Evolutionary conservation across 2,329 filamentous ascomycete genomes (phyloP).

Genomic region (Sclerotiophoma versabilis): DNA sequence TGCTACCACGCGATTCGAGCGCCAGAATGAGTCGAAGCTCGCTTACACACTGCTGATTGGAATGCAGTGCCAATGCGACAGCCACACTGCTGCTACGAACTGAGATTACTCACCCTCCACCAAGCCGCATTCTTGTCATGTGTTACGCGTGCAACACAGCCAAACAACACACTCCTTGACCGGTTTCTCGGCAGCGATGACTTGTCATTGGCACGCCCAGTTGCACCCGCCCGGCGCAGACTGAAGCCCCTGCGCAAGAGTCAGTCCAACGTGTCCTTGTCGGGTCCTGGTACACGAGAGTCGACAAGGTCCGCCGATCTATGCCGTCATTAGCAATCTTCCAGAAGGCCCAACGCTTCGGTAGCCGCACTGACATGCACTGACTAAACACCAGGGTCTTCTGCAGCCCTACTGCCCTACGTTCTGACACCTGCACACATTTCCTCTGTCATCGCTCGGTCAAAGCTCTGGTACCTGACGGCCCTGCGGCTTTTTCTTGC

Average conservation of each 20-base stretch:
- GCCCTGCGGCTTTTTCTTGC: slow-evolving; percentile 1
- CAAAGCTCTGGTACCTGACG: slow-evolving; percentile 9
- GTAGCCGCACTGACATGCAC: slow-evolving; percentile 14
- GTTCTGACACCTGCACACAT: neutral
- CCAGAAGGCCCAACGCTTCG: slow-evolving; percentile 20
- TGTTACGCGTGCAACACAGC: slow-evolving; percentile 2
- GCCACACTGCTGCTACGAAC: slow-evolving; percentile 6
- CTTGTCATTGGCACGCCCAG: neutral
- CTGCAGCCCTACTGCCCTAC: slow-evolving; percentile 22
- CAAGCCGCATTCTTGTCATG: slow-evolving; percentile 2
- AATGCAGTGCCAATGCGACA: slow-evolving; percentile 2
- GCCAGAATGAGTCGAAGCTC: slow-evolving; percentile 20
- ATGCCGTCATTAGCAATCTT: slow-evolving; percentile 21
- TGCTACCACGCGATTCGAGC: slow-evolving; percentile 15
- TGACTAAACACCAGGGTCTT: slow-evolving; percentile 16
- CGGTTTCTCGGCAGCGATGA: slow-evolving; percentile 1
- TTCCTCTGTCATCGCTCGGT: neutral
- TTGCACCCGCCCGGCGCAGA: neutral
- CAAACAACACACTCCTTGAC: slow-evolving; percentile 4
- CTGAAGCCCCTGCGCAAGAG: neutral
- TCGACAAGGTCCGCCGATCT: slow-evolving; percentile 1
- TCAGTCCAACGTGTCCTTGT: slow-evolving; percentile 4
- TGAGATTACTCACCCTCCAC: neutral
- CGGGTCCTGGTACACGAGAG: neutral
- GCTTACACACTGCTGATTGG: slow-evolving; percentile 6